phyloP scores from a whole-genome alignment of 108 stramenopile species.

The Nannochloropsis gaditana region DNA sequence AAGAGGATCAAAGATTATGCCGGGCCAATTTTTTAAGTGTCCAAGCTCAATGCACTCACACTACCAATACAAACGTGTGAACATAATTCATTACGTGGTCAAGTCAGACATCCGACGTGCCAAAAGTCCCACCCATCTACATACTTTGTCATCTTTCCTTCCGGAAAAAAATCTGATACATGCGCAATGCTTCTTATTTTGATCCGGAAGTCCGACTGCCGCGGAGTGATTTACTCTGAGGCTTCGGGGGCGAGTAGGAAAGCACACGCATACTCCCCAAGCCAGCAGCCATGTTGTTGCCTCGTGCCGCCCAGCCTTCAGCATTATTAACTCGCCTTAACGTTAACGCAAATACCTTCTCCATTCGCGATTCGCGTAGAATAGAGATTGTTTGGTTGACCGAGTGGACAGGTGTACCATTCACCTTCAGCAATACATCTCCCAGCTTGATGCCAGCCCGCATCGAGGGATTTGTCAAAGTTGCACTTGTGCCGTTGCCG shows the following conservation, averaged over 20 bases:
- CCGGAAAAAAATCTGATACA: too few species aligned
- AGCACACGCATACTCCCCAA: neutral
- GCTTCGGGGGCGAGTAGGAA: neutral
- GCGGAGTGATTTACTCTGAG: neutral
- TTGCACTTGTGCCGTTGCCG: neutral
- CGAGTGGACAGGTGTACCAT: neutral
- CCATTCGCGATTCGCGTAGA: neutral
- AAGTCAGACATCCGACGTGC: too few species aligned
- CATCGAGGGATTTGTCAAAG: neutral
- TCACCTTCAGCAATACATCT: neutral
- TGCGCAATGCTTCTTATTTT: too few species aligned
- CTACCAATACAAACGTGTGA: too few species aligned
- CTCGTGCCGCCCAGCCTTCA: neutral
- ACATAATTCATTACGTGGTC: too few species aligned
- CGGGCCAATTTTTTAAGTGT: too few species aligned
- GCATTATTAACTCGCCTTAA: neutral
- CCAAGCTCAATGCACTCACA: too few species aligned
- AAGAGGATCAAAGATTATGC: too few species aligned
- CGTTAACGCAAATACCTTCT: neutral
- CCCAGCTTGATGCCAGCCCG: conserved; percentile 10
- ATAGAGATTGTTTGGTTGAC: neutral
- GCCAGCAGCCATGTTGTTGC: neutral
- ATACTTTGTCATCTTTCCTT: too few species aligned
- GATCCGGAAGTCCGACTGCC: too few species aligned
- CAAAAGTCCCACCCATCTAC: too few species aligned